These are phyloP conservation scores for Apiospora arundinis DNA, from an alignment of 2,329 filamentous ascomycete species.

Conservation along the genomic window DNA sequence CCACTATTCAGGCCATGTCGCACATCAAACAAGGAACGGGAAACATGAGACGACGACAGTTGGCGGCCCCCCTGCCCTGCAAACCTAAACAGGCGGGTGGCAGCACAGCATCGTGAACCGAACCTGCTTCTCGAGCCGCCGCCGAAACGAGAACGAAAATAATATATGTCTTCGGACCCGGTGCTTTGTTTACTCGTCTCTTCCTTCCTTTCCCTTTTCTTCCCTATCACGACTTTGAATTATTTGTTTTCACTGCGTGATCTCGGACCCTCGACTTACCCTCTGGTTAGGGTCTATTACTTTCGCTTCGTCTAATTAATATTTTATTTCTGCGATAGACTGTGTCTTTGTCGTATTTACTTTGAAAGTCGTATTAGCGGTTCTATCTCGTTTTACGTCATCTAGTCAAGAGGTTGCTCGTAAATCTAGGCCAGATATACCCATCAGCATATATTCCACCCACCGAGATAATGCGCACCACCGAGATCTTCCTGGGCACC, in stretches of 20 bases:
- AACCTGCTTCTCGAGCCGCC: background rate
- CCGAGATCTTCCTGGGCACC: background rate
- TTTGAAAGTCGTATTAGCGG: background rate
- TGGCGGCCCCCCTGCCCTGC: background rate
- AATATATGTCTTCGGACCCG: background rate
- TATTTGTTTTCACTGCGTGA: background rate
- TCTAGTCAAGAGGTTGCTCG: background rate
- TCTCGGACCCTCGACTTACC: background rate
- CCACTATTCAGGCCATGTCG: background rate
- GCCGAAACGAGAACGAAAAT: background rate
- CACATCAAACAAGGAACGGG: background rate
- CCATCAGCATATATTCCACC: background rate
- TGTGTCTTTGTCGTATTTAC: background rate
- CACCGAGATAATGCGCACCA: background rate
- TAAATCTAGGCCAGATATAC: no score
- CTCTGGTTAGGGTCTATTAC: slow-evolving; percentile 15
- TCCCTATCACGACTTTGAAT: background rate
- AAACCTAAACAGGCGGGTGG: background rate
- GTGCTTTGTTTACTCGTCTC: background rate
- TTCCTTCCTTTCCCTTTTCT: background rate
- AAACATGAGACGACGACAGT: slow-evolving; percentile 4
- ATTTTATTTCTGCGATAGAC: background rate
- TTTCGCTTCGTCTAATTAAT: slow-evolving; percentile 17
- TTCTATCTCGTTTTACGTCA: background rate
- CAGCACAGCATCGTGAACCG: background rate